These are phyloP conservation scores for Paecilomyces sp. DNA, from an alignment of 2,329 filamentous ascomycete genomes.

Conservation along the genomic window DNA sequence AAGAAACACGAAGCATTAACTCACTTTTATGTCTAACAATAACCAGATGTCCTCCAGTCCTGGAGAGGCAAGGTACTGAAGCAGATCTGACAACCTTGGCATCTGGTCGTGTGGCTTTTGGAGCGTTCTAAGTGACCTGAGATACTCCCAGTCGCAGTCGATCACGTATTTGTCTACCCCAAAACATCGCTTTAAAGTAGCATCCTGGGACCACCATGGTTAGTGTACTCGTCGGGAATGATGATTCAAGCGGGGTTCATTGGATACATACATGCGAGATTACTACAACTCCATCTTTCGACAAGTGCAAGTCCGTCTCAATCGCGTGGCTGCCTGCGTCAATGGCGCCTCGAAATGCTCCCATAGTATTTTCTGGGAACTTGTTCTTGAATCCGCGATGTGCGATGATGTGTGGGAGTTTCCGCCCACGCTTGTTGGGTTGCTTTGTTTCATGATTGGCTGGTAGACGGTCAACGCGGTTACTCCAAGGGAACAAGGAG, in stretches of 20 bases:
- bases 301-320: slow-evolving; percentile 82
- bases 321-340: slow-evolving; percentile 69
- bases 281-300: slow-evolving; percentile 75
- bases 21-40: slow-evolving; percentile 80
- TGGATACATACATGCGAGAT: slow-evolving; percentile 62
- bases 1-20: slow-evolving; percentile 2
- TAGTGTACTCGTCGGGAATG: background rate
- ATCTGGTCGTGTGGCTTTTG: slow-evolving; percentile 62
- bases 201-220: slow-evolving; percentile 48
- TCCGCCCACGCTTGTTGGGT: background rate
- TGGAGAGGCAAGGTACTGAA: slow-evolving; percentile 62
- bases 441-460: background rate
- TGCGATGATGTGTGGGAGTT: slow-evolving; percentile 30
- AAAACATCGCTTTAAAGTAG: slow-evolving; percentile 71
- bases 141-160: slow-evolving; percentile 69
- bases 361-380: slow-evolving; percentile 81
- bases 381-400: slow-evolving; percentile 54
- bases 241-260: background rate
- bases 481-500: background rate
- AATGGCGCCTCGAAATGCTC: slow-evolving; percentile 67
- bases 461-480: background rate
- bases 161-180: slow-evolving; percentile 64
- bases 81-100: slow-evolving; percentile 66
- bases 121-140: slow-evolving; percentile 61
- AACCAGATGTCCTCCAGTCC: slow-evolving; percentile 67